Evolutionary conservation across 441 rosid genomes (phyloP).

Genomic region (Erysimum cheiri): DNA sequence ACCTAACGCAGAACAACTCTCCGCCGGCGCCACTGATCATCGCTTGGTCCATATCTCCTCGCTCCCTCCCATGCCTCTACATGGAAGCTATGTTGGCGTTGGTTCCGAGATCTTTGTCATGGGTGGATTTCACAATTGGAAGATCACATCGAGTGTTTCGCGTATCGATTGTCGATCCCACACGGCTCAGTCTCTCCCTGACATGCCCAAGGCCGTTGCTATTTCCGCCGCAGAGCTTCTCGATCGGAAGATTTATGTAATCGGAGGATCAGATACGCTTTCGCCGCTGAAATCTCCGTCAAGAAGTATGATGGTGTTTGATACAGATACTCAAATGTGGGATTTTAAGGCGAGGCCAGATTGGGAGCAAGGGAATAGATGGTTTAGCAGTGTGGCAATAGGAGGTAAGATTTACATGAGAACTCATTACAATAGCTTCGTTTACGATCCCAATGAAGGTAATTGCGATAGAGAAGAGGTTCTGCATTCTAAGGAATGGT

Average conservation of each 20-base stretch:
- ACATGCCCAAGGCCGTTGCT: constrained; percentile 39
- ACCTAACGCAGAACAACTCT: not conserved
- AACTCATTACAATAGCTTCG: constrained; percentile 34
- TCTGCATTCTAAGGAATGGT: constrained; percentile 42
- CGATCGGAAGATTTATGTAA: constrained; percentile 35
- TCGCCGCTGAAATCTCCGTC: constrained; percentile 37
- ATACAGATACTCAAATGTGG: constrained; percentile 24
- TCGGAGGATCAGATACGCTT: constrained; percentile 37
- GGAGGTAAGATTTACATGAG: constrained; percentile 43
- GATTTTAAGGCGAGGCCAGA: constrained; percentile 16
- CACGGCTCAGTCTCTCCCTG: constrained; percentile 3
- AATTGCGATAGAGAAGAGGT: constrained; percentile 21
- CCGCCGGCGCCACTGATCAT: not conserved
- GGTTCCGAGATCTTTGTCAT: constrained; percentile 33
- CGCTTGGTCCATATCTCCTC: constrained; percentile 30
- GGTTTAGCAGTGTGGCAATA: constrained; percentile 37
- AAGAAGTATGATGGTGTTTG: constrained; percentile 34
- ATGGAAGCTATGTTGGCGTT: constrained; percentile 35
- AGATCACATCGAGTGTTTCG: constrained; percentile 24
- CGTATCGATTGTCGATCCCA: constrained; percentile 34
- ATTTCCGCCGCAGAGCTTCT: constrained; percentile 10
- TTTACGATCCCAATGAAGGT: constrained; percentile 11
- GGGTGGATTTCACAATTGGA: constrained; percentile 40
- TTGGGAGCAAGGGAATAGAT: constrained; percentile 36
- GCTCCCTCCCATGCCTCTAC: constrained; percentile 40